A percentile compares a stretch with the other conserved stretches of the same genome.
Conservation (phyloP, 495 filamentous ascomycete species). For the Podospora pseudocomata region DNA sequence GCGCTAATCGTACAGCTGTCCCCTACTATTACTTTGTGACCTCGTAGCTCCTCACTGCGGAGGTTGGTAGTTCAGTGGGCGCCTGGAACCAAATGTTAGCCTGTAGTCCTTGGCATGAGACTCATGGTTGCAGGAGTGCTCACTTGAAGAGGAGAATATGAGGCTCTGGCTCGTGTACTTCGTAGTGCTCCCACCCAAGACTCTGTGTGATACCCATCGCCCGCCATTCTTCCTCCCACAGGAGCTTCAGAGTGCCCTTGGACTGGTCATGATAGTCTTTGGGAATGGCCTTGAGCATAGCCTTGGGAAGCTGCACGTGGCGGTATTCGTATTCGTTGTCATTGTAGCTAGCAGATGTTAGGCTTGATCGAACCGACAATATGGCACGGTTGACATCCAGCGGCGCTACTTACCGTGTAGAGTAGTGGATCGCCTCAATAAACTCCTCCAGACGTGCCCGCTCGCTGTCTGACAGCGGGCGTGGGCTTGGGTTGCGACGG, state of each 20-base stretch:
- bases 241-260: slow-evolving; percentile 88
- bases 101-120: slow-evolving; percentile 1
- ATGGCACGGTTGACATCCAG: not conserved
- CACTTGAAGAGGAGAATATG: slow-evolving; percentile 99
- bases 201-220: slow-evolving; percentile 97
- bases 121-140: slow-evolving; percentile 29
- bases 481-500: slow-evolving; percentile 79
- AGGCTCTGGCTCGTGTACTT: slow-evolving; percentile 97
- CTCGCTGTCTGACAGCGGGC: slow-evolving; percentile 76
- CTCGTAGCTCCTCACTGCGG: slow-evolving; percentile 43
- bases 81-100: slow-evolving; percentile 45
- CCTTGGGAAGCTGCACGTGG: slow-evolving; percentile 94
- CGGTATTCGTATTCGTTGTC: slow-evolving; percentile 88
- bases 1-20: slow-evolving; percentile 27
- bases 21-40: slow-evolving; percentile 9
- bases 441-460: slow-evolving; percentile 83
- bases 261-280: slow-evolving; percentile 88
- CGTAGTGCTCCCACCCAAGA: slow-evolving; percentile 97
- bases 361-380: not conserved
- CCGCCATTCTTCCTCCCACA: slow-evolving; percentile 99
- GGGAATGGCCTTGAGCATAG: slow-evolving; percentile 95
- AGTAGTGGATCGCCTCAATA: slow-evolving; percentile 90
- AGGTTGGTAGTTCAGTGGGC: slow-evolving; percentile 81
- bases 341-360: slow-evolving; percentile 60
- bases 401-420: slow-evolving; percentile 63